These are phyloP conservation scores for Ustilago hordei DNA, from an alignment of 1,284 basidiomycete genomes.

Conservation along the genomic window DNA sequence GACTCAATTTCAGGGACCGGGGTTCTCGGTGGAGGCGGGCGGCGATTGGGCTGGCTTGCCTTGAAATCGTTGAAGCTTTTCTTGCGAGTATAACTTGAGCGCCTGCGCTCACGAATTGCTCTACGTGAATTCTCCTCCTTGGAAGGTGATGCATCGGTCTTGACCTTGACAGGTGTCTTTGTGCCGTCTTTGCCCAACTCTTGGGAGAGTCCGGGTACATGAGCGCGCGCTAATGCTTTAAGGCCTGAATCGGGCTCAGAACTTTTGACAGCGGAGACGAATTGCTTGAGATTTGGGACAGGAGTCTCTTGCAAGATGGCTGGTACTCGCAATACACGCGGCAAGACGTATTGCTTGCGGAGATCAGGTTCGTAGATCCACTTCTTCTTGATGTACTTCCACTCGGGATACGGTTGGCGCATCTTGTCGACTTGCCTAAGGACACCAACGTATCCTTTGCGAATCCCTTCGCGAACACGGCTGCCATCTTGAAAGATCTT, in stretches of 20 bases:
- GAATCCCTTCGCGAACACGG: slow-evolving; percentile 19
- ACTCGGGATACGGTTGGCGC: slow-evolving; percentile 15
- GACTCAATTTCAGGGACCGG: slow-evolving; percentile 5
- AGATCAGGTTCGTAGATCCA: slow-evolving; percentile 41
- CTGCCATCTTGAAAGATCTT: slow-evolving; percentile 33
- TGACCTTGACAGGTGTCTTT: neutral
- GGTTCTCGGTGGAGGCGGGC: neutral
- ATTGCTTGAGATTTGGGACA: slow-evolving; percentile 17
- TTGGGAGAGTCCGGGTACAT: slow-evolving; percentile 5
- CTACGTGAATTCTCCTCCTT: neutral
- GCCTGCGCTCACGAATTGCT: neutral
- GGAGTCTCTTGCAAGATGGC: slow-evolving; percentile 23
- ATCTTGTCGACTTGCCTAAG: slow-evolving; percentile 20
- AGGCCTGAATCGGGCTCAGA: slow-evolving; percentile 11
- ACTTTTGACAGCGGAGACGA: slow-evolving; percentile 10
- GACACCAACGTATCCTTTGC: slow-evolving; percentile 17
- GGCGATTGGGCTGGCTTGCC: too few relatives aligned
- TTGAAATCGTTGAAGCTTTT: slow-evolving; percentile 15
- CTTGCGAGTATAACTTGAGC: neutral
- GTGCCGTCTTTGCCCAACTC: slow-evolving; percentile 2
- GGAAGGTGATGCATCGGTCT: neutral
- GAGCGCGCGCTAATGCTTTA: slow-evolving; percentile 5
- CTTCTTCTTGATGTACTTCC: slow-evolving; percentile 16
- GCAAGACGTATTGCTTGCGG: slow-evolving; percentile 38
- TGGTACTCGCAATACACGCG: slow-evolving; percentile 35